Base-by-base conservation (phyloP, 2,329 filamentous ascomycete genomes). In the Pestalotiopsis sp. region DNA sequence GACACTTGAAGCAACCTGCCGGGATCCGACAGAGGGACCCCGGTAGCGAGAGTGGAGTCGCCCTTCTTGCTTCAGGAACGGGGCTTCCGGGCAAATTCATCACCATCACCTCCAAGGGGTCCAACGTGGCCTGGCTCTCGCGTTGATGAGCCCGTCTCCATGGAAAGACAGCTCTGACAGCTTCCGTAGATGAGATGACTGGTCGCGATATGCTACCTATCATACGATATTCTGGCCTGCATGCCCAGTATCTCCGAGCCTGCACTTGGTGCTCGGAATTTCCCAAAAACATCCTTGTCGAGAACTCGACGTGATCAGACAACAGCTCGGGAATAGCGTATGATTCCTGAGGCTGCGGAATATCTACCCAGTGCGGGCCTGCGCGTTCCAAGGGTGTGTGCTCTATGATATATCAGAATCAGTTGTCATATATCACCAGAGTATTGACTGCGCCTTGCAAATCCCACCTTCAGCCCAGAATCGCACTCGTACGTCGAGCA, bases 1-100 rank as follows among this genome's bases (percentile, higher is more conserved):
- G 41, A 12, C 63, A 58, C 63, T 25, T 66, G 25, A 58, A 57
- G 23, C 63, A 66, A 45, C 61, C 63, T 66, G 63, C 49, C 63
- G 63, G 49, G 41, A 66, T 31, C 49, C 63, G 63, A 62, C n/a
- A 36, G 23, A 23, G 45, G 14, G 20, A 52, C 14, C 41, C 41
- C 41, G 41, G 41, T 11, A n/a, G 17, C 45, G 45, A 52, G 14
- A 52, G 45, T 52, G 45, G 45, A 52, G 45, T 52, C 45, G 9
- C 17, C 13, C n/a, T 49, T n/a, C 20, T 52, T 52, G 27, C 39
- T 56, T 12, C 25, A 57, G n/a, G 27, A 36, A 56, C 23, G 63
- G 45, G 41, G 31, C 20, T 57, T 56, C 63, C 63, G 17, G n/a
- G 7, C 49, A 4, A 56, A 41, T 36, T n/a, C 57, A 66, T 39